phyloP scores from a whole-genome alignment of 768 basidiomycete species.

The Lactarius vividus region DNA sequence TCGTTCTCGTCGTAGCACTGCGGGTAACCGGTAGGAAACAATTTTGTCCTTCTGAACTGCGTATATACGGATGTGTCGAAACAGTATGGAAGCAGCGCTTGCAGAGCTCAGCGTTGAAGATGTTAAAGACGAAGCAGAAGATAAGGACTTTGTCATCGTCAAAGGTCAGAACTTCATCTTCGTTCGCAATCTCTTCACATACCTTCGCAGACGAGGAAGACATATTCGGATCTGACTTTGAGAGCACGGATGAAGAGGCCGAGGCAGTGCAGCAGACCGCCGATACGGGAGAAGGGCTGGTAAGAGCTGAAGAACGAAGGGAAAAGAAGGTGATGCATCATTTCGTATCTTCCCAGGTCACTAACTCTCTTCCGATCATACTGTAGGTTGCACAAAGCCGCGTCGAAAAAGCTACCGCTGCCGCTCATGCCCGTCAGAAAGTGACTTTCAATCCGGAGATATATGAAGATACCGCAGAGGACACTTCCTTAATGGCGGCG shows the following conservation, averaged over 20 bases:
- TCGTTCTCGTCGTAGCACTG: conserved; percentile 67
- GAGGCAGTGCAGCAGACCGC: conserved; percentile 45
- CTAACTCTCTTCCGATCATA: conserved; percentile 3
- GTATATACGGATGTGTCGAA: conserved; percentile 13
- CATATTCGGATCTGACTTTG: conserved; percentile 80
- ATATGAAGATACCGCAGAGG: conserved; percentile 30
- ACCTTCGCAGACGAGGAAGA: conserved; percentile 70
- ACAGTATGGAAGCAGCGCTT: conserved; percentile 74
- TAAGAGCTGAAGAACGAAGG: conserved; percentile 58
- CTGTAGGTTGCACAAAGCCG: conserved; percentile 52
- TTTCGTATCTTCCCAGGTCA: neutral
- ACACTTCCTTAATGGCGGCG: conserved; percentile 30
- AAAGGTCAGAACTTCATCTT: conserved; percentile 46
- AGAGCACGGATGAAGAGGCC: conserved; percentile 72
- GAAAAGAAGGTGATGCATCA: conserved; percentile 43
- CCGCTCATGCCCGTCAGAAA: conserved; percentile 63
- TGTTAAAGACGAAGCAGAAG: conserved; percentile 57
- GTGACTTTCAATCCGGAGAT: conserved; percentile 65
- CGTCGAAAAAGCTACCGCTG: conserved; percentile 60
- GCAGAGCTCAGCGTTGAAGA: conserved; percentile 61
- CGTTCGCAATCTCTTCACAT: neutral
- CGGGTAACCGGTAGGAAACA: conserved; percentile 64
- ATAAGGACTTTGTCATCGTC: conserved; percentile 63
- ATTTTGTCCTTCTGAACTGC: neutral
- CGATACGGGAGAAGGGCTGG: conserved; percentile 54